Conservation (phyloP, 1,284 basidiomycete species). For the Moesziomyces antarcticus region DNA sequence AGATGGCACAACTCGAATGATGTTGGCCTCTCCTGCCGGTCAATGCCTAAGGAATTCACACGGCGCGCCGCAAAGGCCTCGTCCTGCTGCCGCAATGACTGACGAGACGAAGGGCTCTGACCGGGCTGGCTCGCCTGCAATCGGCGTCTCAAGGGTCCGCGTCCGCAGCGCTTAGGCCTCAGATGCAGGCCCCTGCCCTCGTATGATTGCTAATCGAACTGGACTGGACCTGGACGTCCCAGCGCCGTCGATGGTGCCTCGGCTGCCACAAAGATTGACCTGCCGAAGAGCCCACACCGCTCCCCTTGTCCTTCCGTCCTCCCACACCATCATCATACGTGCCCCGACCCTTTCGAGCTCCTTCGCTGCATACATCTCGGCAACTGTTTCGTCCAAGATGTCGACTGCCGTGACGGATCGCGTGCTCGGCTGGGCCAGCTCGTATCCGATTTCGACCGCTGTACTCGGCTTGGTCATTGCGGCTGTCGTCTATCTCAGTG, state of each 20-base stretch:
- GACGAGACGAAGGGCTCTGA: too few species aligned
- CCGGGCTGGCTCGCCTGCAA: too few species aligned
- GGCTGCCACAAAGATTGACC: too few species aligned
- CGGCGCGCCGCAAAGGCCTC: too few species aligned
- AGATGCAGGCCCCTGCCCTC: not conserved
- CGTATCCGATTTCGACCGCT: conserved; percentile 16
- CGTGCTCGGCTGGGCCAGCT: conserved; percentile 15
- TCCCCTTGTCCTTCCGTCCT: not conserved
- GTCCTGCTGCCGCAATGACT: too few species aligned
- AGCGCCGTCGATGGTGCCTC: too few species aligned
- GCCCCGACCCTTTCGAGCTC: not conserved
- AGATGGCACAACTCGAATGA: conserved; percentile 7
- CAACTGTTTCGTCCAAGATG: conserved; percentile 9
- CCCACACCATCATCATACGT: not conserved
- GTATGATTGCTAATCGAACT: not conserved
- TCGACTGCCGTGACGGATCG: conserved; percentile 25
- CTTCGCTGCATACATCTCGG: not conserved
- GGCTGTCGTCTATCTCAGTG: conserved; percentile 13
- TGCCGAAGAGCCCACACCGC: too few species aligned
- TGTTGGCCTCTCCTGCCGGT: conserved; percentile 8
- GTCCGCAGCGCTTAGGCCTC: too few species aligned
- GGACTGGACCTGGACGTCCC: too few species aligned
- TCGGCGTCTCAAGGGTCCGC: too few species aligned
- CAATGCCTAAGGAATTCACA: not conserved
- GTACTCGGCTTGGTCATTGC: conserved; percentile 7